Percentiles rank a stretch among this genome's conserved stretches.
These are phyloP conservation scores for Camelina hispida DNA, from an alignment of 345 rosid genomes.

Conservation along the genomic window DNA sequence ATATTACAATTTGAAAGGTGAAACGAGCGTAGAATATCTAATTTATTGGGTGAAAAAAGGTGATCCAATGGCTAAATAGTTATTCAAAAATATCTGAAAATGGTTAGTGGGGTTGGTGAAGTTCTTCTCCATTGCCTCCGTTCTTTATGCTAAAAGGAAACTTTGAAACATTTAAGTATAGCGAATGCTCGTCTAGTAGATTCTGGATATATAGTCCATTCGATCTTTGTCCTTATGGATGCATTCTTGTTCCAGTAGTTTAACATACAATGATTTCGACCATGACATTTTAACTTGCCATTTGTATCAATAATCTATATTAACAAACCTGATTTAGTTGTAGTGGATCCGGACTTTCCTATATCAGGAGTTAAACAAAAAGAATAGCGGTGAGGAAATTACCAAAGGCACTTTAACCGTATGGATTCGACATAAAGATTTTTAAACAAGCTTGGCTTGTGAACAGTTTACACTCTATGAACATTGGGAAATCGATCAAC, in stretches of 20 bases:
- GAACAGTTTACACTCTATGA: no score
- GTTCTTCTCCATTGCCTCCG: slow-evolving; percentile 4
- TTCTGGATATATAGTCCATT: neutral
- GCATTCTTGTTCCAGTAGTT: neutral
- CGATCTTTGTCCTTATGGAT: neutral
- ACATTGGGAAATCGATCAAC: neutral
- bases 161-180: slow-evolving; percentile 13
- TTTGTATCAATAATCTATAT: neutral
- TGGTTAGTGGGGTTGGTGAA: slow-evolving; percentile 39
- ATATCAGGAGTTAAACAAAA: neutral
- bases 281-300: neutral
- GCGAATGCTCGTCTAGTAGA: neutral
- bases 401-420: neutral
- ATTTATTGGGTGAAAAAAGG: neutral
- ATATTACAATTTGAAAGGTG: no score
- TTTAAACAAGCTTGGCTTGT: no score
- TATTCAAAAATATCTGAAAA: neutral
- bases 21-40: neutral
- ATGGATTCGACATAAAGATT: neutral
- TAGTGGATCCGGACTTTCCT: slow-evolving; percentile 39
- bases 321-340: slow-evolving; percentile 15
- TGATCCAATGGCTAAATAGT: neutral
- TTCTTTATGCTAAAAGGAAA: slow-evolving; percentile 12
- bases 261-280: neutral
- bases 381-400: slow-evolving; percentile 19